phyloP scores from a whole-genome alignment of 371 early-diverging fungal species.

The Mortierella sp. region DNA sequence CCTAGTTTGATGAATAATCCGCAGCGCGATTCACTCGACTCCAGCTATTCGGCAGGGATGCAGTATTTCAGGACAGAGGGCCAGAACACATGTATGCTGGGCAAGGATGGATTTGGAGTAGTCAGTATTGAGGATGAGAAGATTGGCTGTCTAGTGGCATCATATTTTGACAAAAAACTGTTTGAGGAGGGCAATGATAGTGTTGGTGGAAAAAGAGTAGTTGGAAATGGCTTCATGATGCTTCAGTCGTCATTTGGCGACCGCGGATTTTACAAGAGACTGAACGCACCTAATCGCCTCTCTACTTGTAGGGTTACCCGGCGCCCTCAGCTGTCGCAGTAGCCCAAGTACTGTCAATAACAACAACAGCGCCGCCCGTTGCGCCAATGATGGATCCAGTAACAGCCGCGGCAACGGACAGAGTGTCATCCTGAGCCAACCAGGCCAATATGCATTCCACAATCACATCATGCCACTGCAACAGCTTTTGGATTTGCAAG shows the following conservation, averaged over 20 bases:
- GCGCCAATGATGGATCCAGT: not conserved
- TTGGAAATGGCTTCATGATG: constrained; percentile 30
- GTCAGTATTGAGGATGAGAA: constrained; percentile 7
- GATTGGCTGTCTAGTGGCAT: constrained; percentile 20
- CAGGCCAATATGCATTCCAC: constrained; percentile 45
- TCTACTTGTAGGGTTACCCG: constrained; percentile 49
- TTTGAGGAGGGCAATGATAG: constrained; percentile 10
- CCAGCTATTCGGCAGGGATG: not conserved
- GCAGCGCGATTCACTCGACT: not conserved
- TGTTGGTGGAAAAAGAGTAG: not conserved
- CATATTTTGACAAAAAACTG: constrained; percentile 21
- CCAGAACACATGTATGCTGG: constrained; percentile 21
- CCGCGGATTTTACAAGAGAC: constrained; percentile 44
- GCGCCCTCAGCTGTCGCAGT: constrained; percentile 15
- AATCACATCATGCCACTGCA: constrained; percentile 48
- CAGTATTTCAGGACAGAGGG: not conserved
- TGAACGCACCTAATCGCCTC: constrained; percentile 37
- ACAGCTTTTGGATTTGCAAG: constrained; percentile 26
- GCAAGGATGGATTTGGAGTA: constrained; percentile 1
- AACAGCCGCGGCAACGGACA: constrained; percentile 5
- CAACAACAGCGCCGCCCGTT: not conserved
- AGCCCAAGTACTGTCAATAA: not conserved
- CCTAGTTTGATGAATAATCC: constrained; percentile 19
- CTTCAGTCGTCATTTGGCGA: constrained; percentile 39
- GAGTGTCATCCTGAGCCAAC: constrained; percentile 32